Evolutionary conservation across 2,329 filamentous ascomycete genomes (phyloP), one percentile per base, ranked within the genome.

Genomic region (Pseudomassariella vexata): DNA sequence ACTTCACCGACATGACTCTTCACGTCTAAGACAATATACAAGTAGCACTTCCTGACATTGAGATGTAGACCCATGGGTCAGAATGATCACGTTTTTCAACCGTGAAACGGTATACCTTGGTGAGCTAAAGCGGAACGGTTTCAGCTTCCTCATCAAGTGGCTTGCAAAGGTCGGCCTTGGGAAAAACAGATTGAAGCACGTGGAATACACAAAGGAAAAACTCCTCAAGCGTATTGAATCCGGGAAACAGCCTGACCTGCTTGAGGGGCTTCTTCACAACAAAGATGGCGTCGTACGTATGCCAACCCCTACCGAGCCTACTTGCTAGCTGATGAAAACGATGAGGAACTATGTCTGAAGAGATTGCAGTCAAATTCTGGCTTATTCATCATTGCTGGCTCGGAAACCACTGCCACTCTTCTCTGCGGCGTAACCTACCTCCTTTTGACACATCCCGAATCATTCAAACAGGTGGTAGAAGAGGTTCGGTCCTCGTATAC

Each of bases 51-150:
- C n/a, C n/a, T n/a, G n/a, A n/a, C n/a, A n/a, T n/a, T n/a, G n/a
- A n/a, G n/a, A n/a, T n/a, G n/a, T n/a, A n/a, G n/a, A 26, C 24
- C 24, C 24, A 9, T 26, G 24, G 24, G 24, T 26, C 8, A 26
- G 16, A 14, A 26, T 26, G 24, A 15, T 26, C 8, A 9, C 8
- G 8, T 26, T 26, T 15, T 10, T 26, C 10, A 26, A 7, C 8
- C 24, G 14, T 8, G 24, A 26, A 14, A 14, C 8, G 10, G 7
- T 26, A 15, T 9, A 10, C 11, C 24, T 26, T 8, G 24, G 24
- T 15, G 24, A 26, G 24, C 15, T 26, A 15, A 9, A 14, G 14
- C 24, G 24, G 14, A 26, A 14, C 15, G 24, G 7, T 7, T 15
- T 14, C 14, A 14, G 12, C 8, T 9, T 14, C 15, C 14, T 26